phyloP scores from a whole-genome alignment of 495 filamentous ascomycete genomes.

The Hamigera avellanea region DNA sequence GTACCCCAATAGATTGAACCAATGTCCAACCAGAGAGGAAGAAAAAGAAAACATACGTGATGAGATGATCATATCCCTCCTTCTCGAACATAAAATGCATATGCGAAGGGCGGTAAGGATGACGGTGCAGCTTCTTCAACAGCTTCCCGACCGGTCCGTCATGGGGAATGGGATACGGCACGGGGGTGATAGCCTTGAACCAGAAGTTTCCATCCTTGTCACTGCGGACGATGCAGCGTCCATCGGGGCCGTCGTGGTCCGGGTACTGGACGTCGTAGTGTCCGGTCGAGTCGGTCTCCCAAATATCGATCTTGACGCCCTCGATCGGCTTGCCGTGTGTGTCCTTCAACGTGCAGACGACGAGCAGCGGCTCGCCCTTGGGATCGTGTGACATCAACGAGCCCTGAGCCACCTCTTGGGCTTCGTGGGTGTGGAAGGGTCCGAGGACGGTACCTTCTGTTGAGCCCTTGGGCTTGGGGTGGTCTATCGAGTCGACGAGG shows the following conservation, averaged over 20 bases:
- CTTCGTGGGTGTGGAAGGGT: slow-evolving; percentile 90
- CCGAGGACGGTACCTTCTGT: slow-evolving; percentile 88
- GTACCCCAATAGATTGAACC: slow-evolving; percentile 2
- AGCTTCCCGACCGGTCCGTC: slow-evolving; percentile 83
- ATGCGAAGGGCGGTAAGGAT: slow-evolving; percentile 76
- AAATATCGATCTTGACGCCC: slow-evolving; percentile 75
- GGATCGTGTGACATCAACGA: slow-evolving; percentile 58
- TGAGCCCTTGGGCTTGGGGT: slow-evolving; percentile 63
- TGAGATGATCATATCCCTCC: slow-evolving; percentile 69
- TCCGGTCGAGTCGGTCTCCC: slow-evolving; percentile 83
- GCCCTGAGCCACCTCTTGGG: slow-evolving; percentile 51
- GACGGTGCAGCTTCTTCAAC: slow-evolving; percentile 56
- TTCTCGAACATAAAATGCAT: slow-evolving; percentile 96
- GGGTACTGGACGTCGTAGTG: slow-evolving; percentile 86
- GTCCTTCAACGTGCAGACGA: slow-evolving; percentile 66
- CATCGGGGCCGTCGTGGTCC: slow-evolving; percentile 59
- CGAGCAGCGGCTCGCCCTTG: slow-evolving; percentile 49
- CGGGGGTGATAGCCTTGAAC: slow-evolving; percentile 80
- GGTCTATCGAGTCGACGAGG: slow-evolving; percentile 83
- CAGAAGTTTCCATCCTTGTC: slow-evolving; percentile 66
- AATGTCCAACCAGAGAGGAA: slow-evolving; percentile 1
- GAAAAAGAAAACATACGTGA: slow-evolving; percentile 51
- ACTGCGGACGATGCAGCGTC: slow-evolving; percentile 65
- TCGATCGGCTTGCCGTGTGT: slow-evolving; percentile 52
- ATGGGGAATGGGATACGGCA: slow-evolving; percentile 80